A percentile compares a stretch with the other conserved stretches of the same genome.
Evolutionary conservation across 75 land plant species (phyloP).

Genomic region (Isoetes taiwanensis): DNA sequence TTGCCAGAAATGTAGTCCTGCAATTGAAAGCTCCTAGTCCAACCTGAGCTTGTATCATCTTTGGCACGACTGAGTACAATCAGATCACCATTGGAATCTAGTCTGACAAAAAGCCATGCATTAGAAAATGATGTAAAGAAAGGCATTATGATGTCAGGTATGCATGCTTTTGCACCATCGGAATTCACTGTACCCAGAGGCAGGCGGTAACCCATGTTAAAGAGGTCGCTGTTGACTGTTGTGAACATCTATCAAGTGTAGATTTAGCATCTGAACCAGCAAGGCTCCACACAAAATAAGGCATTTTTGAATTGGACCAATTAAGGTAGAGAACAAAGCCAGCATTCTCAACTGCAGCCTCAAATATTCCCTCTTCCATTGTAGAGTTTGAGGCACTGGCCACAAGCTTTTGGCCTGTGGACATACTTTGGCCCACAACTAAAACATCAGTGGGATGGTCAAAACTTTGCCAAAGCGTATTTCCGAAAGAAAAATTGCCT

Average conservation of each 20-base stretch:
- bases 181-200: not conserved
- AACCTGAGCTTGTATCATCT: no score
- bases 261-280: not conserved
- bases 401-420: not conserved
- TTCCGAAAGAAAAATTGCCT: not conserved
- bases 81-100: no score
- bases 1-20: no score
- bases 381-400: not conserved
- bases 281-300: constrained; percentile 1
- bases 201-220: not conserved
- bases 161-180: no score
- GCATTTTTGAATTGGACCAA: not conserved
- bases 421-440: not conserved
- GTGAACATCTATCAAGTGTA: not conserved
- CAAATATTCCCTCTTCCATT: not conserved
- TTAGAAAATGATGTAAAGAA: no score
- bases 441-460: constrained; percentile 5
- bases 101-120: not conserved
- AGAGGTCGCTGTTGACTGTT: not conserved
- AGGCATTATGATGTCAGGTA: no score
- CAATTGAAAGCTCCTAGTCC: no score
- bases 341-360: not conserved
- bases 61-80: no score
- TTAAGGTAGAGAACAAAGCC: not conserved
- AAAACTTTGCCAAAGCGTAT: not conserved